phyloP scores from a whole-genome alignment of 345 rosid genomes.

The Fremontodendron californicum region DNA sequence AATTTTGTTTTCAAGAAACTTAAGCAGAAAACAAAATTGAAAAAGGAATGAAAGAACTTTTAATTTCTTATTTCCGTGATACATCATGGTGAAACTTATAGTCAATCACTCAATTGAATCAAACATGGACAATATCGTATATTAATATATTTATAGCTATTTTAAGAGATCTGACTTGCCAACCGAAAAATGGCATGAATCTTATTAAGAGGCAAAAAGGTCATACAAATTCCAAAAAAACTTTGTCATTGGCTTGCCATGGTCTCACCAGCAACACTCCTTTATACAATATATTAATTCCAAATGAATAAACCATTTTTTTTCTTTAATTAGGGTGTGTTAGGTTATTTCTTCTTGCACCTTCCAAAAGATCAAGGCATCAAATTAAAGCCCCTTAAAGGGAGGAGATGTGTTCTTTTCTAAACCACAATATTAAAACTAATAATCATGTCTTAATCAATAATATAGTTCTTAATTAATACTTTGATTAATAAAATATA shows the following conservation, averaged over 20 bases:
- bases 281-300: not conserved
- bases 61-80: not conserved
- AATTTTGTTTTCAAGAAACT: not conserved
- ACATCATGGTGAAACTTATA: not conserved
- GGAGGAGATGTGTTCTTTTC: not conserved
- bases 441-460: not conserved
- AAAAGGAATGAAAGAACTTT: not conserved
- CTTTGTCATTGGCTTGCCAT: slow-evolving; percentile 9
- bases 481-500: not conserved
- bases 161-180: slow-evolving; percentile 16
- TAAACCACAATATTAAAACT: not conserved
- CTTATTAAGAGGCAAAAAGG: not conserved
- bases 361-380: slow-evolving; percentile 15
- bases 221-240: slow-evolving; percentile 18
- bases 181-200: slow-evolving; percentile 5
- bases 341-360: slow-evolving; percentile 27
- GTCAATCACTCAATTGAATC: not conserved
- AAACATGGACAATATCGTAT: not conserved
- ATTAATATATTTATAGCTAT: not conserved
- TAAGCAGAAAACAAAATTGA: not conserved
- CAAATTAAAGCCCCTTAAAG: not conserved
- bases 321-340: slow-evolving; percentile 1
- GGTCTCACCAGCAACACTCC: not conserved
- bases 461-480: not conserved
- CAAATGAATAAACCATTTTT: not conserved